Conservation (phyloP, 768 basidiomycete species). For the Boletus rubropictus region DNA sequence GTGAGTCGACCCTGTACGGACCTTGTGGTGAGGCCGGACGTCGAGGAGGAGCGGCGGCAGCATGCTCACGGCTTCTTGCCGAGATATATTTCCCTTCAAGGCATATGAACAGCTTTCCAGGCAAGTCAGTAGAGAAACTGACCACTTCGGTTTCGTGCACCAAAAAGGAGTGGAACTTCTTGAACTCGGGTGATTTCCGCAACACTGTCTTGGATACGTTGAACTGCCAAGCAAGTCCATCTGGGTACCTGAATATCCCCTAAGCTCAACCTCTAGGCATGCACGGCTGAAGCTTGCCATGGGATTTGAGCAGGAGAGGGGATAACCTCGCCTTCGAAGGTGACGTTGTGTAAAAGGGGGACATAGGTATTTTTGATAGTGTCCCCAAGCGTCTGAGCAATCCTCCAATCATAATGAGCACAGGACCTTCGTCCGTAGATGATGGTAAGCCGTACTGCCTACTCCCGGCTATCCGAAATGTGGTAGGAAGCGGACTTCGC, state of each 20-base stretch:
- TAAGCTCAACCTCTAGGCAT: neutral
- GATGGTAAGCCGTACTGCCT: slow-evolving; percentile 53
- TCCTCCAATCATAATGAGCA: slow-evolving; percentile 36
- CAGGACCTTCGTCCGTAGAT: neutral
- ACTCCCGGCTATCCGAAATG: slow-evolving; percentile 88
- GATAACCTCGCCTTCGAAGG: slow-evolving; percentile 69
- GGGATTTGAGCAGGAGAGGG: slow-evolving; percentile 78
- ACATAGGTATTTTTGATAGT: slow-evolving; percentile 75
- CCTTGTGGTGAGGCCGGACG: slow-evolving; percentile 87
- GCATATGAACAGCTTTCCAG: neutral
- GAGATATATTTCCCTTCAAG: slow-evolving; percentile 82
- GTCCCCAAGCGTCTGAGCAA: slow-evolving; percentile 69
- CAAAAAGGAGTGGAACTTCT: slow-evolving; percentile 91
- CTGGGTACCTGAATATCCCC: slow-evolving; percentile 68
- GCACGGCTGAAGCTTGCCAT: slow-evolving; percentile 49
- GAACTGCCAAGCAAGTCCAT: slow-evolving; percentile 94
- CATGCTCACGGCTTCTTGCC: slow-evolving; percentile 99
- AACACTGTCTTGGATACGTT: slow-evolving; percentile 86
- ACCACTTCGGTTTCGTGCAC: slow-evolving; percentile 98
- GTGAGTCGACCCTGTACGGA: slow-evolving; percentile 27
- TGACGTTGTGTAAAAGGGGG: slow-evolving; percentile 63
- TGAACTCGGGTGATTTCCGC: slow-evolving; percentile 84
- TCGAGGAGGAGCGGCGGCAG: slow-evolving; percentile 94
- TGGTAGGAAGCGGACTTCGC: slow-evolving; percentile 77
- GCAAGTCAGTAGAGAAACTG: slow-evolving; percentile 26